phyloP scores from a whole-genome alignment of 2,329 filamentous ascomycete species.

The Orbilia quercus region DNA sequence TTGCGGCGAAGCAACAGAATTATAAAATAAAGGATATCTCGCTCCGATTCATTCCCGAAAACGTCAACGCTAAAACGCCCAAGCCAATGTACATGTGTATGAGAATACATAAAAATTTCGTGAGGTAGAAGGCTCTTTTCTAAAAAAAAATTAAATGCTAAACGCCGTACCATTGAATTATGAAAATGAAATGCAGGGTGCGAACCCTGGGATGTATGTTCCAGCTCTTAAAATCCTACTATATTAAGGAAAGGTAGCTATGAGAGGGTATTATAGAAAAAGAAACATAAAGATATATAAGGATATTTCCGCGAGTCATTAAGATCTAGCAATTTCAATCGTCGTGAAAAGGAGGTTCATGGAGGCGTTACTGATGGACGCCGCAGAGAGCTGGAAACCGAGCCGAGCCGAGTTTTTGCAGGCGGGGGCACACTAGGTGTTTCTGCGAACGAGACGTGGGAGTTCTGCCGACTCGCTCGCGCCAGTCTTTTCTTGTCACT shows the following conservation, averaged over 20 bases:
- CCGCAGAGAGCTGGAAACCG: background rate
- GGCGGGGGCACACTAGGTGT: background rate
- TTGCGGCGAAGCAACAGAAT: too few species aligned
- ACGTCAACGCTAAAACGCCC: too few species aligned
- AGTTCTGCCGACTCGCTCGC: background rate
- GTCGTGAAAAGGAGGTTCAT: background rate
- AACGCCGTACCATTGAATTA: background rate
- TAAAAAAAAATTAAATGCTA: background rate
- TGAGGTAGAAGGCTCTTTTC: too few species aligned
- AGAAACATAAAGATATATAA: too few species aligned
- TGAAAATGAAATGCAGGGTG: background rate
- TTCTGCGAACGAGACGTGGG: background rate
- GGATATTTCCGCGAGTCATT: too few species aligned
- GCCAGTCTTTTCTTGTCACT: too few species aligned
- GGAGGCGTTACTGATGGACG: background rate
- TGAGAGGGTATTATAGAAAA: too few species aligned
- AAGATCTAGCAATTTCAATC: background rate
- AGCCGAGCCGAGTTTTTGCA: conserved; percentile 5
- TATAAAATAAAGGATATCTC: too few species aligned
- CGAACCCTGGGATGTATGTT: background rate
- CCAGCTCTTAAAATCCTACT: background rate
- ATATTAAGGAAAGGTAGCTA: too few species aligned
- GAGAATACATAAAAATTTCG: too few species aligned
- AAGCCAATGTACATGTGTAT: too few species aligned
- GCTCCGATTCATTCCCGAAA: too few species aligned